Base-by-base conservation (phyloP, 2,329 filamentous ascomycete genomes). In the Pyricularia sp. region DNA sequence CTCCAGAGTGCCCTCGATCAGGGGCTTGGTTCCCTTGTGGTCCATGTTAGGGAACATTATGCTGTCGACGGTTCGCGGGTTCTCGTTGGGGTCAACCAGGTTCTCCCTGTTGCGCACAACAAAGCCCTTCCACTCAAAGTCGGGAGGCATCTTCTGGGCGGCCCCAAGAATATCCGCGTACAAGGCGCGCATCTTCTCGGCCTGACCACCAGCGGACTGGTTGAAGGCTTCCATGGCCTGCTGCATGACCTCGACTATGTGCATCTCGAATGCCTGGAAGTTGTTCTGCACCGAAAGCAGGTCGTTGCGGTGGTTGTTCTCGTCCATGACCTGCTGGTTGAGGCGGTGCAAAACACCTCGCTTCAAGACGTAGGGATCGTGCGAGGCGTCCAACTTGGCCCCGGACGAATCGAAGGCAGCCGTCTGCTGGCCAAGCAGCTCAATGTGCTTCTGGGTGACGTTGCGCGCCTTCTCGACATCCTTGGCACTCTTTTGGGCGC, bases 251-350 rank as follows among this genome's bases (percentile, higher is more conserved):
- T 89, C 82, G 64, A 99, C 78, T 65, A 97, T 81, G 74, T 97
- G 93, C 0, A 86, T 82, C 76, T 99, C 94, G 70, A 97, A 99
- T 49, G 87, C 82, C 65, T 88, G 81, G 74, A 97, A 96, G 74
- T 91, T 91, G 78, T 89, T 88, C 77, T 99, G 94, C n/a, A 97
- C 89, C 10, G 88, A 84, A 67, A 99, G 83, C 65, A 97, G 83
- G 73, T 99, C 94, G 73, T 96, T 91, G 68, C 88, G 86, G 78
- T 96, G 93, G 80, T 93, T 96, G 82, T 99, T 99, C 80, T 99
- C 94, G 73, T 96, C 91, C 61, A 91, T 81, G 44, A 97, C 85
- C 79, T 99, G 94, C 79, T 90, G 93, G 82, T 91, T 88, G 65
- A 99, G 81, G 59, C 92, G 87, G 78, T 97, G 84, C 68, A 90